Conservation (phyloP, 2,329 filamentous ascomycete species). For the Aspergillus luchuensis region DNA sequence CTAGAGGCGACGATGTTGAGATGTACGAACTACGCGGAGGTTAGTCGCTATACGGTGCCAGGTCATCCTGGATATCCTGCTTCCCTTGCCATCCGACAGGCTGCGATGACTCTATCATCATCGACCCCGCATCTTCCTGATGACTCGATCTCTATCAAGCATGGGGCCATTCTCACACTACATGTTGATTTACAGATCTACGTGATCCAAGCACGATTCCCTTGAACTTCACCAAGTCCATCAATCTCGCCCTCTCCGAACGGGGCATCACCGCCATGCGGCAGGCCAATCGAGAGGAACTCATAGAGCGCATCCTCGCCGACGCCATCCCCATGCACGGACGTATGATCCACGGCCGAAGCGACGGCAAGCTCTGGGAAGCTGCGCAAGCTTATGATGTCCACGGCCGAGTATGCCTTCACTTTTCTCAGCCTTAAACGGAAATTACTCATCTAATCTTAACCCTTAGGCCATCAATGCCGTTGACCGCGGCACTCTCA, state of each 20-base stretch:
- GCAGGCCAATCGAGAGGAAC: slow-evolving; percentile 64
- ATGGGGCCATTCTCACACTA: slow-evolving; percentile 12
- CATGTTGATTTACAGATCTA: slow-evolving; percentile 64
- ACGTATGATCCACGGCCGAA: slow-evolving; percentile 87
- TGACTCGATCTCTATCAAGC: neutral
- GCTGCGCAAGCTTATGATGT: slow-evolving; percentile 87
- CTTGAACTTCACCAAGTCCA: slow-evolving; percentile 96
- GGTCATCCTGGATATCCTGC: neutral
- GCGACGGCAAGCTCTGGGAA: slow-evolving; percentile 69
- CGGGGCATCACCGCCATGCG: slow-evolving; percentile 87
- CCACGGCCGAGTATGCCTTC: slow-evolving; percentile 70
- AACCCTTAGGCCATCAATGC: slow-evolving; percentile 72
- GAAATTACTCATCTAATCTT: too few relatives aligned
- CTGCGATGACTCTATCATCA: neutral
- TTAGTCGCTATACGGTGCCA: slow-evolving; percentile 50
- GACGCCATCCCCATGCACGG: slow-evolving; percentile 91
- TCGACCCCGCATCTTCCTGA: neutral
- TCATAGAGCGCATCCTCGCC: slow-evolving; percentile 73
- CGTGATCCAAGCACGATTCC: slow-evolving; percentile 79
- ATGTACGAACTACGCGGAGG: slow-evolving; percentile 91
- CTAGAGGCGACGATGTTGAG: slow-evolving; percentile 84
- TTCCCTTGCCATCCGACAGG: neutral
- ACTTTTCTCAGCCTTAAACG: too few relatives aligned
- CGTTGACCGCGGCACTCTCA: slow-evolving; percentile 80
- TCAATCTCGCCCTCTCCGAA: slow-evolving; percentile 93